Conservation (phyloP, 306 rosid genomes). For the Casuarina equisetifolia region DNA sequence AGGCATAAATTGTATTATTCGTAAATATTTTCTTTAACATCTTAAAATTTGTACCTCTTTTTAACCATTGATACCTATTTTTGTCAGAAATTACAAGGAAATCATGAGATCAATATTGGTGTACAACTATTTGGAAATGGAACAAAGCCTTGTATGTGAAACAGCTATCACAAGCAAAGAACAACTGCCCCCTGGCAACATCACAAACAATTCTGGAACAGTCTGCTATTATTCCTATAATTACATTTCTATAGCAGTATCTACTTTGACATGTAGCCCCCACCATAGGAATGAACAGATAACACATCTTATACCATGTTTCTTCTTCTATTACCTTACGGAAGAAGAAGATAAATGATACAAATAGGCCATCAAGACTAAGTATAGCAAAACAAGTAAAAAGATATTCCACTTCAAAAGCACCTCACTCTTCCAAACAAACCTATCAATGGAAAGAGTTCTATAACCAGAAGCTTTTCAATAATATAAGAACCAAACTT, state of each 20-base stretch:
- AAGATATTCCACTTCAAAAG: neutral
- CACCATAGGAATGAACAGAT: neutral
- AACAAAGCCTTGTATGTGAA: too few relatives aligned
- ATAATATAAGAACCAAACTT: neutral
- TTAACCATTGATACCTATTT: too few relatives aligned
- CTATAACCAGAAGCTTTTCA: neutral
- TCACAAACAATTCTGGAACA: too few relatives aligned
- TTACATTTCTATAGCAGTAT: too few relatives aligned
- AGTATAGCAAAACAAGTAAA: neutral
- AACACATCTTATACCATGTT: neutral
- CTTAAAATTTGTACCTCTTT: too few relatives aligned
- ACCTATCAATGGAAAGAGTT: neutral
- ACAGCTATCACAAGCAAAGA: too few relatives aligned
- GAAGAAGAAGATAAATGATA: neutral
- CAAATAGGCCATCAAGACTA: neutral
- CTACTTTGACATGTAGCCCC: neutral
- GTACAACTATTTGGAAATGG: too few relatives aligned
- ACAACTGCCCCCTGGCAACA: neutral
- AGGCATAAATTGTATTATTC: too few relatives aligned
- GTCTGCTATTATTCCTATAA: neutral
- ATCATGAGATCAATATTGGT: too few relatives aligned
- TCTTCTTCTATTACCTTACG: neutral
- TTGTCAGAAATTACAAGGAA: too few relatives aligned
- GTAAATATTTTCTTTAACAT: too few relatives aligned
- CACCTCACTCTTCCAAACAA: neutral